Evolutionary conservation across 2,329 filamentous ascomycete species (phyloP).

Genomic region (Cytospora piceicola): DNA sequence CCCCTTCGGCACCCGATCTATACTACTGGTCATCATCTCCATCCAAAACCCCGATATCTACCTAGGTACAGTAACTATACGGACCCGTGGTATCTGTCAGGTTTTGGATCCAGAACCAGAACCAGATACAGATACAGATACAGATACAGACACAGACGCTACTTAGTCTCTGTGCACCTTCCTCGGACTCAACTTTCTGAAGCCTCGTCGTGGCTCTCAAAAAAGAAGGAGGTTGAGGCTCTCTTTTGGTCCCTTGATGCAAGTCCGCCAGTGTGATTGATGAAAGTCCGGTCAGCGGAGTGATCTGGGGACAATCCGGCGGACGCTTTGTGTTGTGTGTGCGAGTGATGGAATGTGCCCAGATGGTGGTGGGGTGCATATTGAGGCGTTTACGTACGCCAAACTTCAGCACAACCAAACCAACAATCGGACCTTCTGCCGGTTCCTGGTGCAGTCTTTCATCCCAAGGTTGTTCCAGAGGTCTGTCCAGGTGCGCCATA

Average conservation of each 20-base stretch:
- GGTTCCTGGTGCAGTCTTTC: background rate
- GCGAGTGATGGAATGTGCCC: background rate
- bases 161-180: too few species aligned
- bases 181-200: background rate
- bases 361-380: background rate
- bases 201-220: background rate
- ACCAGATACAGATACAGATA: too few species aligned
- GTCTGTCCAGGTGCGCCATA: background rate
- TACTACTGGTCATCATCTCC: background rate
- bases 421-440: background rate
- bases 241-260: background rate
- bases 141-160: too few species aligned
- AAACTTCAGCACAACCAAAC: background rate
- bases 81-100: background rate
- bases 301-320: slow-evolving; percentile 20
- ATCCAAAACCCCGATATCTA: background rate
- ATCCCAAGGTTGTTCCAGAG: background rate
- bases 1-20: slow-evolving; percentile 21
- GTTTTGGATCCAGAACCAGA: too few species aligned
- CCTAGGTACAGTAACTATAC: background rate
- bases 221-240: background rate
- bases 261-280: background rate
- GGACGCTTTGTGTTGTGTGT: too few species aligned
- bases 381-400: background rate
- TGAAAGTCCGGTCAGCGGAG: slow-evolving; percentile 15